Percentiles rank a stretch among this genome's conserved stretches.
Evolutionary conservation across 768 basidiomycete genomes (phyloP).

Genomic region (Coprinopsis marcescibilis): DNA sequence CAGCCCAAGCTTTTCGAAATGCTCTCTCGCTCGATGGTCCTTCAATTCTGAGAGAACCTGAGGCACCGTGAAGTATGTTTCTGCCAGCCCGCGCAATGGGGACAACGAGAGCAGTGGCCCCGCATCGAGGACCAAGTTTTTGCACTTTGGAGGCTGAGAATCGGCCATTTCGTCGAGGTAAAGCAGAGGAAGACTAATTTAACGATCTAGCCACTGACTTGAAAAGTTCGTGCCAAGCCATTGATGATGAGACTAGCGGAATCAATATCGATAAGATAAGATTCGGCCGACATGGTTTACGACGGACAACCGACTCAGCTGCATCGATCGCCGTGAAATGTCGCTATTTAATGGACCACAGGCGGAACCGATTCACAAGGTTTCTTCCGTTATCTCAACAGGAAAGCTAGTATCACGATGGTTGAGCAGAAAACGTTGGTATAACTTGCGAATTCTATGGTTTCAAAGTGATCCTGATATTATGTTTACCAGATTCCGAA

Average conservation of each 20-base stretch:
- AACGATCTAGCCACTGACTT: background rate
- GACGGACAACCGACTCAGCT: background rate
- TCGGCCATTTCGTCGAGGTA: background rate
- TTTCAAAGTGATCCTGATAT: constrained; percentile 3
- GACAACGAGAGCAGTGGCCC: constrained; percentile 87
- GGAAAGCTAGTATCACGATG: background rate
- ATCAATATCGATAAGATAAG: constrained; percentile 2
- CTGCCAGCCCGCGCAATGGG: constrained; percentile 84
- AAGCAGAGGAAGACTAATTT: no score
- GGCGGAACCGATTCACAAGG: background rate
- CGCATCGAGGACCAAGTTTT: constrained; percentile 85
- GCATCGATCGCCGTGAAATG: background rate
- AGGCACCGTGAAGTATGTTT: constrained; percentile 81
- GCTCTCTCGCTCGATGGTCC: constrained; percentile 81
- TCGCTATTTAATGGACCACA: background rate
- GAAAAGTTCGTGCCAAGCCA: background rate
- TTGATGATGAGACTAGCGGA: no score
- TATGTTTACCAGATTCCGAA: constrained; percentile 66
- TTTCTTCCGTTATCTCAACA: background rate
- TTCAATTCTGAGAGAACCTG: constrained; percentile 88
- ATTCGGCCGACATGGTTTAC: background rate
- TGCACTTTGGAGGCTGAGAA: constrained; percentile 44
- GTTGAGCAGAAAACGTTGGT: background rate
- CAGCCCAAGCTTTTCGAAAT: constrained; percentile 75
- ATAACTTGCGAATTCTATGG: background rate